Base-by-base conservation (phyloP, 805 yeast genomes). In the Zygosaccharomyces bisporus region DNA sequence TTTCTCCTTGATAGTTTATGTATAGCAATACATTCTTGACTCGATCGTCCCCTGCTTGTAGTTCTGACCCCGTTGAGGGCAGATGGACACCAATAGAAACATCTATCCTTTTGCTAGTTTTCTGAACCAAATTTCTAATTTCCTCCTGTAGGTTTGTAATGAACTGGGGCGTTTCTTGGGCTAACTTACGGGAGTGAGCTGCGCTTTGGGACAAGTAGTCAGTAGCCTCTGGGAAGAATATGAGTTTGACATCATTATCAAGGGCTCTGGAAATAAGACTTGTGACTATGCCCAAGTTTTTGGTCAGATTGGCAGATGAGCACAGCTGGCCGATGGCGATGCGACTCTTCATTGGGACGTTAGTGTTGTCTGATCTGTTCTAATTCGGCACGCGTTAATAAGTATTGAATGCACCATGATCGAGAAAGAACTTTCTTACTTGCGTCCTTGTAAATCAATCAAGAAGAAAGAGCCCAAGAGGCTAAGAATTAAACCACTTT, bases 141-240 rank as follows among this genome's bases (percentile, higher is more conserved):
- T 75, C 75, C 13, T 56, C 50, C 44, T 71, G 79, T 39, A 82
- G 38, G 57, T 47, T 36, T 73, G 54, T 52, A 75, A 78, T 53
- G 69, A 70, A 52, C 66, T 37, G 68, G 61, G 12, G 75, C 63
- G 39, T 68, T 65, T 20, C 73, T 69, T 10, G 74, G 0, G 83
- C 88, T n/a, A 91, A 66, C 20, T 68, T 53, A 41, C 72, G 70
- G 0, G 95, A 81, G 53, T 87, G 90, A 1, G 55, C 61, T 1
- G 90, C 82, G 57, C 79, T 78, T 41, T 78, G 71, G 4, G 95
- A 82, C 31, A 91, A 73, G 61, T 88, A 91, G 61, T 91, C 98
- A 4, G 93, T 75, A 0, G 98, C 98, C 62, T 91, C 99, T 1
- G 98, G 98, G 35, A 91, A 74, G 58, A 93, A 88, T 4, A 93